Base-by-base conservation (phyloP, 108 stramenopile genomes). In the Schizochytrium sp. region DNA sequence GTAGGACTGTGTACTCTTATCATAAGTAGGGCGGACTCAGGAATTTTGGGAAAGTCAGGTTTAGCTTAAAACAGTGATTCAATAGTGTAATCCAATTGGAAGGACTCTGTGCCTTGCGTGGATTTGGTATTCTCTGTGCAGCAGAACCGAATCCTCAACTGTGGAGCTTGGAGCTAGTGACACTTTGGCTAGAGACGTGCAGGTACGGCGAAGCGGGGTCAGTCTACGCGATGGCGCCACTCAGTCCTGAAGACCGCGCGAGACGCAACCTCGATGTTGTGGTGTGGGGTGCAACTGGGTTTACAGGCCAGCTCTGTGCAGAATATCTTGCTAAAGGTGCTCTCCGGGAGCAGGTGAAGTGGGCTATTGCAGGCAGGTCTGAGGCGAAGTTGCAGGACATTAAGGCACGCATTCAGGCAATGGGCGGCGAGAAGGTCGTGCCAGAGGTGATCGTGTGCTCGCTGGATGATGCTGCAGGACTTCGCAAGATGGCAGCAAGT, bases 241-340 rank as follows among this genome's bases (percentile, higher is more conserved):
- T 12, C 42, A 44, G 57, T 10, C 13, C 10, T 17, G 57, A 10
- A 10, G 57, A 58, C 13, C 10, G 57, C 13, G 17, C 7, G 64
- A 44, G 42, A 7, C 2, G 76, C 28, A 53, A 83, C 50, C 53
- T 83, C n/a, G 50, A 55, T 40, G 76, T 83, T 8, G 76, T 83
- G 15, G 76, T 83, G 15, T 83, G 76, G 76, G 76, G 76, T n/a
- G 76, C 76, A 38, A 83, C 76, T 8, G 76, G 76, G 50, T 83
- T 83, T 40, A 83, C 76, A 38, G 76, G 76, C 50, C 5, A 55
- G 50, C 53, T 83, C 50, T n/a, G 38, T n/a, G 3, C 76, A 38
- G 76, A 17, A 5, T 83, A 83, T 53, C 76, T 83, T 8, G 47
- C 76, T 5, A 42, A 7, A 8, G 53, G 5, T 47, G 50, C 76